Evolutionary conservation across 2,329 filamentous ascomycete genomes (phyloP).

Genomic region (Xylariales sp.): DNA sequence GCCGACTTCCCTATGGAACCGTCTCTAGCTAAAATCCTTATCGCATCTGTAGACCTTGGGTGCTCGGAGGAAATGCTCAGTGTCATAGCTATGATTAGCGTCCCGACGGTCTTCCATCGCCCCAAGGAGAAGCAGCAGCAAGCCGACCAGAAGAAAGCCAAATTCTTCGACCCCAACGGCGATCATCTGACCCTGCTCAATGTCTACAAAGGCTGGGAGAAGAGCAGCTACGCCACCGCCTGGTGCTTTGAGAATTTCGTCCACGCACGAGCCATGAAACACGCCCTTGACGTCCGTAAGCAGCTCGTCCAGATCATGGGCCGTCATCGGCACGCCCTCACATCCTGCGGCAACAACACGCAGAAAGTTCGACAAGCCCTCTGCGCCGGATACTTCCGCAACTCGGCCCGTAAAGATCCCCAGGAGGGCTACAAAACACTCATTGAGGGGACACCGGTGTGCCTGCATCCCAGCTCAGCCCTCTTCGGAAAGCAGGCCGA

Average conservation of each 20-base stretch:
- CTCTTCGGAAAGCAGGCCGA: conserved; percentile 95
- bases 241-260: conserved; percentile 99
- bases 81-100: conserved; percentile 91
- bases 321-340: conserved; percentile 75
- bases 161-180: conserved; percentile 92
- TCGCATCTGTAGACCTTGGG: conserved; percentile 77
- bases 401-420: conserved; percentile 89
- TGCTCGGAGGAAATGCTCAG: conserved; percentile 93
- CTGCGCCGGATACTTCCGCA: conserved; percentile 93
- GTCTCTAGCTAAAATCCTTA: conserved; percentile 82
- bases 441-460: conserved; percentile 90
- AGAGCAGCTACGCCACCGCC: conserved; percentile 71
- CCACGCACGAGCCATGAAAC: conserved; percentile 81
- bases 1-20: conserved; percentile 98
- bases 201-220: conserved; percentile 96
- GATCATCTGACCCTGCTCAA: conserved; percentile 95
- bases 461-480: conserved; percentile 86
- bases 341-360: conserved; percentile 84
- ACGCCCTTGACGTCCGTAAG: conserved; percentile 86
- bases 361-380: conserved; percentile 82
- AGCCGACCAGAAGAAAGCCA: conserved; percentile 95
- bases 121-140: conserved; percentile 96
- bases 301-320: conserved; percentile 94
- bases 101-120: conserved; percentile 84
- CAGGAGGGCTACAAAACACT: conserved; percentile 97